Base-by-base conservation (phyloP, 352 stramenopile species). In the Pythium inflatum region DNA sequence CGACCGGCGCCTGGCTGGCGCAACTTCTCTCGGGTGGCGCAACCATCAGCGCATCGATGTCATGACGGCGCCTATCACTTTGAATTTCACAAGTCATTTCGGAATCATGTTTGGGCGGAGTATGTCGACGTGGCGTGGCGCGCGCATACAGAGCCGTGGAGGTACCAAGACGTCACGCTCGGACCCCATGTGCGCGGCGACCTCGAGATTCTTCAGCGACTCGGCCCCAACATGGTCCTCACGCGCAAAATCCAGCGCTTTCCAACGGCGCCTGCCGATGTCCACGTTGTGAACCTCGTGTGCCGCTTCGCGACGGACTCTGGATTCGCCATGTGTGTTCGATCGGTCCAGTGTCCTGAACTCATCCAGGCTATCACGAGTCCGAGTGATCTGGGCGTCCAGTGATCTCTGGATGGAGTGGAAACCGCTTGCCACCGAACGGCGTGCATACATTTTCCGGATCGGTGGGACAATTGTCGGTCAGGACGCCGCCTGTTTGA, bases 11-110 rank as follows among this genome's bases (percentile, higher is more conserved):
- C 9, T 24, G n/a, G 33, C 36, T 7, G 61, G 61, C 2, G 16
- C 50, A 20, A 60, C 36, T 16, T 59, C 60, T 24, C 34, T 61
- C 33, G 61, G 61, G 2, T 68, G 61, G 61, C 46, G 61, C 24
- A 48, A 53, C 16, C 27, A 28, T 24, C 61, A 48, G 4, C 61
- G 49, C 5, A 12, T 68, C 7, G 12, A 51, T 9, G 5, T 25
- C 1, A 9, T 28, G 1, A 2, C 18, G 1, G 27, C 18, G 4
- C 20, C 20, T 3, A 27, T 68, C 61, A 68, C 24, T 59, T 68
- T 27, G 48, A 34, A 6, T 68, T 68, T 27, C 20, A 68, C 9
- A 68, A 68, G 49, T 54, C 33, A 24, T 60, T 54, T 24, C 16
- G 18, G 46, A 38, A 38, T 2, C 36, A 36, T 9, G 31, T 28